phyloP scores from a whole-genome alignment of 176 grass and related monocot genomes.

The Oryza punctata region DNA sequence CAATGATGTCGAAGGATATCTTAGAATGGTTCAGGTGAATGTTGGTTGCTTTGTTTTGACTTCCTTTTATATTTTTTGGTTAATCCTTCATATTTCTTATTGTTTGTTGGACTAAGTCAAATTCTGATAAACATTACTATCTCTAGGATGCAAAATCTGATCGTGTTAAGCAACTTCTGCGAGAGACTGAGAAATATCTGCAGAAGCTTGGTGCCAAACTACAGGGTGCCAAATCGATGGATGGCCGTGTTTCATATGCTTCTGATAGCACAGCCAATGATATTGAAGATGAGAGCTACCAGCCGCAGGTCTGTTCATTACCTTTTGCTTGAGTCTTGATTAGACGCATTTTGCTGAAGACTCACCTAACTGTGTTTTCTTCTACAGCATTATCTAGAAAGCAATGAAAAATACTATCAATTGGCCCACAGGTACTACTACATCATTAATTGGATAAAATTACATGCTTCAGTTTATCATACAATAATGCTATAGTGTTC shows the following conservation, averaged over 20 bases:
- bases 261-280: constrained; percentile 71
- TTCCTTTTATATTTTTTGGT: constrained; percentile 27
- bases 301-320: constrained; percentile 67
- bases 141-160: constrained; percentile 98
- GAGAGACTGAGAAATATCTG: constrained; percentile 98
- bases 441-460: constrained; percentile 30
- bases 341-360: constrained; percentile 30
- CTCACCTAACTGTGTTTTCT: constrained; percentile 36
- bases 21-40: constrained; percentile 94
- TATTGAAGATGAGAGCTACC: constrained; percentile 92
- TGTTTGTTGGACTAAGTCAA: constrained; percentile 26
- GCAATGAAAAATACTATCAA: constrained; percentile 98
- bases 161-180: constrained; percentile 92
- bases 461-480: constrained; percentile 18
- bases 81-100: constrained; percentile 11
- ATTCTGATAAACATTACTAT: constrained; percentile 26
- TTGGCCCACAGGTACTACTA: constrained; percentile 85
- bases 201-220: constrained; percentile 87
- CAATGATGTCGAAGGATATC: constrained; percentile 98
- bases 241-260: constrained; percentile 54
- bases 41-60: constrained; percentile 33
- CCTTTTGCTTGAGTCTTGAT: constrained; percentile 23
- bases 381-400: constrained; percentile 98
- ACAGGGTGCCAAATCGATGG: constrained; percentile 57
- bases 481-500: not conserved